phyloP scores from a whole-genome alignment of 2,329 filamentous ascomycete species.

The Colletotrichum lentis region DNA sequence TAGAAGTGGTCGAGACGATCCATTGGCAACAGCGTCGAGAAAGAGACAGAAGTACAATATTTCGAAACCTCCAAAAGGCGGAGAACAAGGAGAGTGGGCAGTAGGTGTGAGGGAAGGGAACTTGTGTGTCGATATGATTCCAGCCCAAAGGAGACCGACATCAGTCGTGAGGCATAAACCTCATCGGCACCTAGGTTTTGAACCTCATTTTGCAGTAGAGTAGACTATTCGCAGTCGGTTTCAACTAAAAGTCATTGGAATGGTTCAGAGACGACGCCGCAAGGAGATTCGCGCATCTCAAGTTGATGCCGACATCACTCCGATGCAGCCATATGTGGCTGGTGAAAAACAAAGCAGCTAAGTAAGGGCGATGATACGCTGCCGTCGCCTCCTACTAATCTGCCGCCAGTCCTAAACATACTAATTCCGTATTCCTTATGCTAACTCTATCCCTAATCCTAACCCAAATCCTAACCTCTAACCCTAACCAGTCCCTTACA shows the following conservation, averaged over 20 bases:
- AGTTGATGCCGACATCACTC: not conserved
- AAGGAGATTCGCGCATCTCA: not conserved
- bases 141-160: too few species aligned
- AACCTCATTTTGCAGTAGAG: not conserved
- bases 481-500: too few species aligned
- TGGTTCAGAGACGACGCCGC: not conserved
- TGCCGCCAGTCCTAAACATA: too few species aligned
- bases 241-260: not conserved
- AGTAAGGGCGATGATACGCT: too few species aligned
- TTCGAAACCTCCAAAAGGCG: not conserved
- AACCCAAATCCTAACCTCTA: too few species aligned
- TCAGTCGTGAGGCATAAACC: not conserved
- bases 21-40: not conserved
- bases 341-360: slow-evolving; percentile 12
- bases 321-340: slow-evolving; percentile 3
- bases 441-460: too few species aligned
- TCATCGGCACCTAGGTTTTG: too few species aligned
- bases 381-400: too few species aligned
- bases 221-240: not conserved
- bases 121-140: not conserved
- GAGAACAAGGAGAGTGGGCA: not conserved
- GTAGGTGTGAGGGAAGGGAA: not conserved
- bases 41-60: too few species aligned
- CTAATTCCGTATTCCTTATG: too few species aligned
- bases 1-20: not conserved